phyloP scores from a whole-genome alignment of 257 asterid genomes.

The Rubia yunnanensis region DNA sequence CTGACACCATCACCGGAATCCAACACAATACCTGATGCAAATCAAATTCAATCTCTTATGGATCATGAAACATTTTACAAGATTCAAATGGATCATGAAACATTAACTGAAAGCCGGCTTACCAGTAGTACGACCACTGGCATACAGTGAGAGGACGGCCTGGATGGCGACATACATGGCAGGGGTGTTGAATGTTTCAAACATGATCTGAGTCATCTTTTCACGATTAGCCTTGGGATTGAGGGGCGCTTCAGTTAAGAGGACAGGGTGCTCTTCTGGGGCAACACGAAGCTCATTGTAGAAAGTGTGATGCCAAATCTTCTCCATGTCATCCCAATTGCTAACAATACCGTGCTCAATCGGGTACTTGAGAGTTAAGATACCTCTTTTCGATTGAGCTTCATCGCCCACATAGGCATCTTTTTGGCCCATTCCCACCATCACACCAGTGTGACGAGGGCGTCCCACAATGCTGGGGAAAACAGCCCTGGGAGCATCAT shows the following conservation, averaged over 20 bases:
- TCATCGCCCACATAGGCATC: slow-evolving; percentile 92
- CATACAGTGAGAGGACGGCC: slow-evolving; percentile 89
- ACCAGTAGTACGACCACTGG: slow-evolving; percentile 97
- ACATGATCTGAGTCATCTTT: slow-evolving; percentile 93
- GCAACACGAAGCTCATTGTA: slow-evolving; percentile 94
- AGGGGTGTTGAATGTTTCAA: slow-evolving; percentile 88
- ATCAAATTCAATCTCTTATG: background rate
- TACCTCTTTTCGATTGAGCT: slow-evolving; percentile 90
- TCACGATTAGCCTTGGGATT: slow-evolving; percentile 94
- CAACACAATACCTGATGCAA: slow-evolving; percentile 31
- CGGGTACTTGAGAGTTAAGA: slow-evolving; percentile 76
- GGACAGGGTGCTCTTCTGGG: slow-evolving; percentile 90
- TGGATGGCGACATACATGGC: slow-evolving; percentile 96
- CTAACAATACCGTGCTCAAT: slow-evolving; percentile 88
- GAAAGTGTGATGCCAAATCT: slow-evolving; percentile 95
- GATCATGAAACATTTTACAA: background rate
- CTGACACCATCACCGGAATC: slow-evolving; percentile 48
- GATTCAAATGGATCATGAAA: background rate
- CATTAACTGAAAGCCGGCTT: background rate
- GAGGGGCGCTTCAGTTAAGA: slow-evolving; percentile 85
- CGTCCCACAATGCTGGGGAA: slow-evolving; percentile 92
- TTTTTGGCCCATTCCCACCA: slow-evolving; percentile 95
- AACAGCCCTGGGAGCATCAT: slow-evolving; percentile 93
- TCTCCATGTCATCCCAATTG: slow-evolving; percentile 98
- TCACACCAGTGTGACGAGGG: slow-evolving; percentile 93